Evolutionary conservation across 805 yeast genomes (phyloP).

Genomic region (Lipomyces chichibuensis): DNA sequence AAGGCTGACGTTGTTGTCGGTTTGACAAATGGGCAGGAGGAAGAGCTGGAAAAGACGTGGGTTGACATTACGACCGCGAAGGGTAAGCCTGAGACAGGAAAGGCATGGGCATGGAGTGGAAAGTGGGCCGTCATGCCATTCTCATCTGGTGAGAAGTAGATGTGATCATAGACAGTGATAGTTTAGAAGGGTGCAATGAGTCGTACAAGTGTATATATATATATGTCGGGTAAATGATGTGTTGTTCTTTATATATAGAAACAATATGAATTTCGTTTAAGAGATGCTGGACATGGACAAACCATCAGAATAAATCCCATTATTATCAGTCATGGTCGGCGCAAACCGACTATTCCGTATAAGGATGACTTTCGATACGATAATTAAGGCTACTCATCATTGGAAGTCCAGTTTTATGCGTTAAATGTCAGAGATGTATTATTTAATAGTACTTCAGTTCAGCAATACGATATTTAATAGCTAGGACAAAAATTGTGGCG

Average conservation of each 20-base stretch:
- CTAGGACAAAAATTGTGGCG: too few species aligned
- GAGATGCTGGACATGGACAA: background rate
- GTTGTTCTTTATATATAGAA: background rate
- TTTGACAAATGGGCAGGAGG: conserved; percentile 70
- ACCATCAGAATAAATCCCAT: conserved; percentile 24
- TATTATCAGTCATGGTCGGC: conserved; percentile 16
- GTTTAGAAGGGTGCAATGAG: background rate
- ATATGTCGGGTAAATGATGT: background rate
- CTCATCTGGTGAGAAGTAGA: conserved; percentile 45
- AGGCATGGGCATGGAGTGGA: conserved; percentile 79
- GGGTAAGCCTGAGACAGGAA: conserved; percentile 25
- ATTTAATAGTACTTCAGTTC: background rate
- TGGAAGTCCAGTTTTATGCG: background rate
- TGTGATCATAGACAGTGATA: background rate
- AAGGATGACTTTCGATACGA: conserved; percentile 33
- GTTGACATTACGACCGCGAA: conserved; percentile 61
- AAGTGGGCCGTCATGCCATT: conserved; percentile 90
- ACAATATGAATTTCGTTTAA: background rate
- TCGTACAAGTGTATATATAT: background rate
- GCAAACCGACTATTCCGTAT: conserved; percentile 20
- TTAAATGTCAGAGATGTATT: background rate
- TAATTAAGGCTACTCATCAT: conserved; percentile 23
- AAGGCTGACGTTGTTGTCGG: conserved; percentile 97
- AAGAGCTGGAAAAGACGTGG: conserved; percentile 65
- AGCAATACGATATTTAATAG: background rate